Conservation (phyloP, 164 flowering plant species). For the Platanus orientalis region DNA sequence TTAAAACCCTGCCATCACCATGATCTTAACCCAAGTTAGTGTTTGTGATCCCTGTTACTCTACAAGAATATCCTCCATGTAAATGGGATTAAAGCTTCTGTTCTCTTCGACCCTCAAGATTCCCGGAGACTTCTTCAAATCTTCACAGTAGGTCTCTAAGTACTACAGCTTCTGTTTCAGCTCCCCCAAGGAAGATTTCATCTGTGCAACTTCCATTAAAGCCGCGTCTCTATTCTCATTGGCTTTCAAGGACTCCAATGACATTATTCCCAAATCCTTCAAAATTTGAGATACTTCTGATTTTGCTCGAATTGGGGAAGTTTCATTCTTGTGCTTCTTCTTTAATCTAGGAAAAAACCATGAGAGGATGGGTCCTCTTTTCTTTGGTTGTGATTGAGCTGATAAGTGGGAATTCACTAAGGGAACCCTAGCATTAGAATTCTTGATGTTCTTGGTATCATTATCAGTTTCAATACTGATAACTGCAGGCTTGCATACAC, state of each 20-base stretch:
- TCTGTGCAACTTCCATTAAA: no score
- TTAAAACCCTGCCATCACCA: constrained; percentile 97
- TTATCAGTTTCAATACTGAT: constrained; percentile 38
- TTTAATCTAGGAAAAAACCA: no score
- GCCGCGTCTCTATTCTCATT: constrained; percentile 66
- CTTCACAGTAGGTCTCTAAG: no score
- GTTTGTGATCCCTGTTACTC: no score
- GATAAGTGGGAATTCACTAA: no score
- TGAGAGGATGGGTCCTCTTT: no score
- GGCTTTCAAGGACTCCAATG: constrained; percentile 70
- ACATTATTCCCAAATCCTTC: constrained; percentile 51
- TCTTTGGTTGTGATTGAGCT: no score
- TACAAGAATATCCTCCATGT: no score
- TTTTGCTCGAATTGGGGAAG: constrained; percentile 48
- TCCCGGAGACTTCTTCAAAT: constrained; percentile 57
- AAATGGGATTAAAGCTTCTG: constrained; percentile 55
- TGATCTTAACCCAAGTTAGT: no score
- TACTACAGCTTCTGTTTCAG: constrained; percentile 60
- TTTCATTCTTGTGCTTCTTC: constrained; percentile 49
- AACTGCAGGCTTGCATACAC: constrained; percentile 57
- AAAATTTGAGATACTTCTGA: constrained; percentile 64
- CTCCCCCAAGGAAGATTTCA: no score
- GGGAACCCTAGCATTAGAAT: constrained; percentile 43
- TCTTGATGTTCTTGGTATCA: constrained; percentile 23
- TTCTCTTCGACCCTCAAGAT: no score